Conservation (phyloP, 768 basidiomycete genomes). For the Mycena galericulata region DNA sequence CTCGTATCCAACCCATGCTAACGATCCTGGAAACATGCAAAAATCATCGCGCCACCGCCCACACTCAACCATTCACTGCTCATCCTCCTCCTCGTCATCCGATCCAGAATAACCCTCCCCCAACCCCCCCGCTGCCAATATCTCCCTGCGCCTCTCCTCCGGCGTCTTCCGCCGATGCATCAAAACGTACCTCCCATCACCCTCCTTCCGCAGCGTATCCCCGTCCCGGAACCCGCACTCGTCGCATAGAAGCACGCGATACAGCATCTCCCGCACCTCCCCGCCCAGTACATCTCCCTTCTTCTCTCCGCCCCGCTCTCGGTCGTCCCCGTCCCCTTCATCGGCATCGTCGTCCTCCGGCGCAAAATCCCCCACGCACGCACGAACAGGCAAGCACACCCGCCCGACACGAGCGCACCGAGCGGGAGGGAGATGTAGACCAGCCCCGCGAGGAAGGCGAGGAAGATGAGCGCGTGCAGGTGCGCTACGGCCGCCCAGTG, state of each 20-base stretch:
- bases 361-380: constrained; percentile 26
- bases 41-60: too few species aligned
- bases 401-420: constrained; percentile 11
- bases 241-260: constrained; percentile 11
- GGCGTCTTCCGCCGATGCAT: background rate
- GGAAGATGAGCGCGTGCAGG: constrained; percentile 29
- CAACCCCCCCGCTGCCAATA: constrained; percentile 21
- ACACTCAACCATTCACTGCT: background rate
- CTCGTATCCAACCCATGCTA: too few species aligned
- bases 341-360: background rate
- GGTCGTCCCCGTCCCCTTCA: too few species aligned
- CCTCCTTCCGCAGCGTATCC: constrained; percentile 12
- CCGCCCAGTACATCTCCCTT: constrained; percentile 10
- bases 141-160: constrained; percentile 11
- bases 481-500: constrained; percentile 34
- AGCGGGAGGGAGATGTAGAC: constrained; percentile 11
- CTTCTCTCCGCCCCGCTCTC: too few species aligned
- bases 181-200: constrained; percentile 10
- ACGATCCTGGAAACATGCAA: too few species aligned
- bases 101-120: constrained; percentile 4
- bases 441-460: constrained; percentile 15
- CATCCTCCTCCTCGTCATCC: too few species aligned
- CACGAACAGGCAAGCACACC: background rate
- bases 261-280: constrained; percentile 28
- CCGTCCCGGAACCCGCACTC: constrained; percentile 27